Base-by-base conservation (phyloP, 805 yeast genomes). In the Crinitomyces ghanaensis region DNA sequence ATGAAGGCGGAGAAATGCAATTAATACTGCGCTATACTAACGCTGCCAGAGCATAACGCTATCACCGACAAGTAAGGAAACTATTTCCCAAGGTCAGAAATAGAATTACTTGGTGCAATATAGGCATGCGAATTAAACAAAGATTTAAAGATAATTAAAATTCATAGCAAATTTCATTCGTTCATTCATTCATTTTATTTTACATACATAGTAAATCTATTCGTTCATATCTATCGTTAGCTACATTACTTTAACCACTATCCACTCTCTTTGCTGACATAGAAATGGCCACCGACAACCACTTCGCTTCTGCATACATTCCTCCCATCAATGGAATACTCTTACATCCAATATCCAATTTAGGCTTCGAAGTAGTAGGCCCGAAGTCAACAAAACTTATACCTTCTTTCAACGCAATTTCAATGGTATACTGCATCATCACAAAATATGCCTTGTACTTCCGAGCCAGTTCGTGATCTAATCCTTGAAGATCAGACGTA, bases 91-190 rank as follows among this genome's bases (percentile, higher is more conserved):
- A n/a, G n/a, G n/a, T n/a, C n/a, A n/a, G n/a, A n/a, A n/a, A n/a
- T n/a, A n/a, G n/a, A n/a, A n/a, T n/a, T n/a, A n/a, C n/a, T n/a
- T n/a, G n/a, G n/a, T n/a, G n/a, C n/a, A n/a, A n/a, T n/a, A n/a
- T n/a, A n/a, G n/a, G n/a, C n/a, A n/a, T n/a, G n/a, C n/a, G n/a
- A n/a, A n/a, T n/a, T n/a, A n/a, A n/a, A n/a, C n/a, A n/a, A n/a
- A n/a, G n/a, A n/a, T n/a, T n/a, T n/a, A n/a, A n/a, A n/a, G n/a
- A n/a, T n/a, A n/a, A n/a, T 85, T 84, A 72, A 77, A 85, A 8
- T 94, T 88, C 44, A 74, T 75, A 12, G 96, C 85, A 30, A 76
- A 66, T 49, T 70, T 74, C 91, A 86, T 81, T 46, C 91, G 67
- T 35, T 76, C 72, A 34, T 63, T 54, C 37, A 59, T 52, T 5